Evolutionary conservation across 352 stramenopile species (phyloP).

Genomic region (Phytophthora syringae): DNA sequence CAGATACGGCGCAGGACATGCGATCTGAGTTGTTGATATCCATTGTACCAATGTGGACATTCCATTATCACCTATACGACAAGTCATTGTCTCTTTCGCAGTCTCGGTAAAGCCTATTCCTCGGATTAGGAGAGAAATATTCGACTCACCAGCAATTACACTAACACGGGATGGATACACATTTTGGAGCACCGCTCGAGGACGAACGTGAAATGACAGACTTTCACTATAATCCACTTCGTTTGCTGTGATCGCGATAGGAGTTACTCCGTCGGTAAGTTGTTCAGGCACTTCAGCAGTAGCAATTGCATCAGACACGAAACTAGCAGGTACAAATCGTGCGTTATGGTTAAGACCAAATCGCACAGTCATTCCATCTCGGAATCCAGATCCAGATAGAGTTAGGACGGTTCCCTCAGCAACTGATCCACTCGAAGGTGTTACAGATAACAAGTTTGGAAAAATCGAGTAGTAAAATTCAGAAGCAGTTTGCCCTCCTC

Average conservation of each 20-base stretch:
- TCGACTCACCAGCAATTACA: background rate
- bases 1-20: conserved; percentile 38
- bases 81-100: conserved; percentile 30
- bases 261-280: conserved; percentile 20
- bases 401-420: conserved; percentile 35
- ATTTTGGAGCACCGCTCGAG: conserved; percentile 23
- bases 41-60: conserved; percentile 15
- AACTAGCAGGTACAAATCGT: conserved; percentile 7
- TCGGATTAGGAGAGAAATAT: conserved; percentile 25
- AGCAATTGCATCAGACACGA: conserved; percentile 27
- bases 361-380: conserved; percentile 23
- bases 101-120: conserved; percentile 39
- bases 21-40: conserved; percentile 42
- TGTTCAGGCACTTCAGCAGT: conserved; percentile 26
- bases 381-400: conserved; percentile 38
- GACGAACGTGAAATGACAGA: conserved; percentile 40
- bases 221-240: conserved; percentile 41
- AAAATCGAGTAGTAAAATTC: conserved; percentile 37
- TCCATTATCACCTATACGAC: conserved; percentile 36
- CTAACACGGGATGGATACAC: conserved; percentile 39
- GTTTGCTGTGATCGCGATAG: conserved; percentile 40
- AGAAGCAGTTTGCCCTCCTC: conserved; percentile 4
- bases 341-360: conserved; percentile 29
- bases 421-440: conserved; percentile 23
- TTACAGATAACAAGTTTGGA: conserved; percentile 25